These are phyloP conservation scores for Trichoderma harzianum DNA, from an alignment of 2,329 filamentous ascomycete genomes.

Conservation along the genomic window DNA sequence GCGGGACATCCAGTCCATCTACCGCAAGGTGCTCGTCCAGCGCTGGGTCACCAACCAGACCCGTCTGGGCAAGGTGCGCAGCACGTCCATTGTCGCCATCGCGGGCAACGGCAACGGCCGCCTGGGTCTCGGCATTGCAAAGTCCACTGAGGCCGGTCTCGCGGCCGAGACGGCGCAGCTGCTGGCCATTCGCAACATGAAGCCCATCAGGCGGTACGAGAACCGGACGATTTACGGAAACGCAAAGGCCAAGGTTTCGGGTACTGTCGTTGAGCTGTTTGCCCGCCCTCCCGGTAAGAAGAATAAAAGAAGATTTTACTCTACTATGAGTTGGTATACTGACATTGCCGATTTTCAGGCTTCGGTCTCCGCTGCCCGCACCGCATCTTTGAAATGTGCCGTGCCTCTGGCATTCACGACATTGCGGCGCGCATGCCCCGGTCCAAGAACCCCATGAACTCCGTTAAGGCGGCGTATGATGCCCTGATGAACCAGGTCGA, in stretches of 20 bases:
- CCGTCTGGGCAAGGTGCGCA: constrained; percentile 87
- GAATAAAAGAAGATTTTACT: constrained; percentile 24
- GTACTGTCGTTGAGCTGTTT: constrained; percentile 78
- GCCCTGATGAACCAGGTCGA: constrained; percentile 79
- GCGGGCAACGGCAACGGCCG: constrained; percentile 85
- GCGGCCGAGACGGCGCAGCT: constrained; percentile 71
- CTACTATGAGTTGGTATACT: neutral
- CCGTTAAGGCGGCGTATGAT: constrained; percentile 84
- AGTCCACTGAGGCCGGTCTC: constrained; percentile 69
- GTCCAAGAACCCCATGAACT: constrained; percentile 95
- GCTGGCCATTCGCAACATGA: constrained; percentile 86
- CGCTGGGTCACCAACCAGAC: constrained; percentile 88
- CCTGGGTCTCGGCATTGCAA: constrained; percentile 85
- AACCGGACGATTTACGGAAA: constrained; percentile 87
- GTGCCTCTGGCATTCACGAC: constrained; percentile 81
- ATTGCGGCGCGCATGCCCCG: constrained; percentile 79
- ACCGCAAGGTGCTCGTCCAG: constrained; percentile 68
- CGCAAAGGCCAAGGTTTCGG: constrained; percentile 78
- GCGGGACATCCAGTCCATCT: constrained; percentile 51
- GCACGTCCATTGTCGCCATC: constrained; percentile 70
- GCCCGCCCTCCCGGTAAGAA: constrained; percentile 79
- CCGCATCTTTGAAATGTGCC: constrained; percentile 92
- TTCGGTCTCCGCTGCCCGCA: constrained; percentile 91
- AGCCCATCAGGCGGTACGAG: constrained; percentile 88
- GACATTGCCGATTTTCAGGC: constrained; percentile 50